Percentiles rank a stretch among this genome's conserved stretches.
Evolutionary conservation across 148 eudicot species (phyloP).

Genomic region (Rhododendron simsii): DNA sequence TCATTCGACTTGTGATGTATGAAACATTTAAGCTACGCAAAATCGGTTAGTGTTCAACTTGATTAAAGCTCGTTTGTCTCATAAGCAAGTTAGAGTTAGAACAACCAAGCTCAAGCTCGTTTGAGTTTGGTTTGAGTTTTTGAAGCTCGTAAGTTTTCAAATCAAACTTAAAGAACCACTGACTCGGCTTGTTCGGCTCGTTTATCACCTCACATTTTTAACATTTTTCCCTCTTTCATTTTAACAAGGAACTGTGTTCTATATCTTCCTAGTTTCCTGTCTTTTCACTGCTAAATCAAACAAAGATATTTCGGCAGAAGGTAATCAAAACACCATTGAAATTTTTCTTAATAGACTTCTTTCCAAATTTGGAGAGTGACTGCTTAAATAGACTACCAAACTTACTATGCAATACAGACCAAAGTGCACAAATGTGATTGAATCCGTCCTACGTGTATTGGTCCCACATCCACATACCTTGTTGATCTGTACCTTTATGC

Average conservation of each 20-base stretch:
- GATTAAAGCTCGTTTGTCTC: background rate
- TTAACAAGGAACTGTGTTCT: no score
- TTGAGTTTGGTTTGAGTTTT: background rate
- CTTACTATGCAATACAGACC: background rate
- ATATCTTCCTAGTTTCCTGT: no score
- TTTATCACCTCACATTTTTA: no score
- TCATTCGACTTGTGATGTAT: background rate
- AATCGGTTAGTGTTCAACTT: background rate
- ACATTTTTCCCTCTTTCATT: no score
- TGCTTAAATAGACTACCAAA: background rate
- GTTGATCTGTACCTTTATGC: background rate
- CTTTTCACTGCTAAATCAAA: no score
- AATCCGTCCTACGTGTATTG: background rate
- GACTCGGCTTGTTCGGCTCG: no score
- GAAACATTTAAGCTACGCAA: no score
- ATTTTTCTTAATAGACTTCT: background rate
- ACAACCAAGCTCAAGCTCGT: background rate
- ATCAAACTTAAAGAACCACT: no score
- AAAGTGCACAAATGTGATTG: background rate
- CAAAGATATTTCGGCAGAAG: background rate
- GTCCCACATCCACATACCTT: background rate
- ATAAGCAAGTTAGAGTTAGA: background rate
- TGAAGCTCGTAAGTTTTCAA: background rate
- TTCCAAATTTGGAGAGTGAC: background rate
- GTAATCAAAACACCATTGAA: background rate